Evolutionary conservation across 805 yeast genomes (phyloP).

Genomic region (Blastobotrys attinorum): DNA sequence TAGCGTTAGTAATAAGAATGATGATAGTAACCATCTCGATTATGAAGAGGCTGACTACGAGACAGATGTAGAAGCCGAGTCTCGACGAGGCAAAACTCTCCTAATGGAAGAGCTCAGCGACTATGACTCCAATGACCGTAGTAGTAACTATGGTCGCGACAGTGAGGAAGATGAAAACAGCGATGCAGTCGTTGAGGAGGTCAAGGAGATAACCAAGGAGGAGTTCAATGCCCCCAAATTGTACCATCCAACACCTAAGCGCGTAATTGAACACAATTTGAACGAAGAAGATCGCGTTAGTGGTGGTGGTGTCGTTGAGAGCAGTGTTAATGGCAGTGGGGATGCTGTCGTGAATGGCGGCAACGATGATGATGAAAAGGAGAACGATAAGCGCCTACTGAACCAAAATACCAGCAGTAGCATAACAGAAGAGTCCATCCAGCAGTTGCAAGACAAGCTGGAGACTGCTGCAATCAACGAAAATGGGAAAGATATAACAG

Average conservation of each 20-base stretch:
- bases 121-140: too few species aligned
- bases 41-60: too few species aligned
- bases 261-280: conserved; percentile 7
- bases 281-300: neutral
- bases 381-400: neutral
- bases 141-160: too few species aligned
- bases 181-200: neutral
- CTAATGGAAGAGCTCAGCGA: too few species aligned
- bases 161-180: conserved; percentile 1
- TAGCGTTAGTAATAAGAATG: too few species aligned
- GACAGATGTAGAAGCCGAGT: too few species aligned
- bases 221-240: conserved; percentile 2
- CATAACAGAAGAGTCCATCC: too few species aligned
- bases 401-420: neutral
- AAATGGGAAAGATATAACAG: neutral
- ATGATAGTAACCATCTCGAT: too few species aligned
- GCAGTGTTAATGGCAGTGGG: neutral
- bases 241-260: conserved; percentile 19
- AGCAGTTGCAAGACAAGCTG: neutral
- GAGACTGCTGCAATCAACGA: neutral
- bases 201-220: neutral
- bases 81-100: too few species aligned
- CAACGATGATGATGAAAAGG: neutral
- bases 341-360: neutral
- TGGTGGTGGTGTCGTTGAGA: neutral